Conservation (phyloP, 768 basidiomycete species). For the Hortiboletus flavorubellus region DNA sequence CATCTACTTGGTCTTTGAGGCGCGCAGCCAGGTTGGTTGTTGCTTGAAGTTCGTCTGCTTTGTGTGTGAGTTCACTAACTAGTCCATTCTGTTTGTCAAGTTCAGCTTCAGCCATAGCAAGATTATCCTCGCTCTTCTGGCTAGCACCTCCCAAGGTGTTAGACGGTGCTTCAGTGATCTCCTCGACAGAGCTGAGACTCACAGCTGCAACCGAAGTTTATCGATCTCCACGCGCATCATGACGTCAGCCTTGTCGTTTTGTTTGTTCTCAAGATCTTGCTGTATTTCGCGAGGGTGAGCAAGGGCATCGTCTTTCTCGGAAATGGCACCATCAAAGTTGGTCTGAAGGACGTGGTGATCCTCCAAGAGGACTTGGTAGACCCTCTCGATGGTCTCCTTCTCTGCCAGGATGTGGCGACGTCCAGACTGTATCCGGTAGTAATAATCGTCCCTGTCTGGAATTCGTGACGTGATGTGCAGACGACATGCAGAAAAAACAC, state of each 20-base stretch:
- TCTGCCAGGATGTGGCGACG: conserved; percentile 72
- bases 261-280: conserved; percentile 55
- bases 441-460: conserved; percentile 73
- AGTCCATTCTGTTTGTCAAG: conserved; percentile 73
- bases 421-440: conserved; percentile 81
- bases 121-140: conserved; percentile 91
- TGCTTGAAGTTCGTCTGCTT: conserved; percentile 75
- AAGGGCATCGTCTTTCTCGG: conserved; percentile 76
- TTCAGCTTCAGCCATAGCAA: conserved; percentile 77
- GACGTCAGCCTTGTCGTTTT: conserved; percentile 72
- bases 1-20: conserved; percentile 93
- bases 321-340: conserved; percentile 67
- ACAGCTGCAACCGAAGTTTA: conserved; percentile 79
- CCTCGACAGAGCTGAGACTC: conserved; percentile 35
- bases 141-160: conserved; percentile 45
- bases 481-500: conserved; percentile 27
- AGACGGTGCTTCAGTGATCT: conserved; percentile 11
- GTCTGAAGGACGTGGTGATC: conserved; percentile 76
- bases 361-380: conserved; percentile 70
- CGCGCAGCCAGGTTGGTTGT: conserved; percentile 74
- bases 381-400: conserved; percentile 83
- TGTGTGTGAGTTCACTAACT: conserved; percentile 71
- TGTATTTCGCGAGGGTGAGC: conserved; percentile 57
- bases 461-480: conserved; percentile 10
- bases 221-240: conserved; percentile 80